phyloP scores from a whole-genome alignment of 108 stramenopile genomes.

The Cyclotella kingstonii region DNA sequence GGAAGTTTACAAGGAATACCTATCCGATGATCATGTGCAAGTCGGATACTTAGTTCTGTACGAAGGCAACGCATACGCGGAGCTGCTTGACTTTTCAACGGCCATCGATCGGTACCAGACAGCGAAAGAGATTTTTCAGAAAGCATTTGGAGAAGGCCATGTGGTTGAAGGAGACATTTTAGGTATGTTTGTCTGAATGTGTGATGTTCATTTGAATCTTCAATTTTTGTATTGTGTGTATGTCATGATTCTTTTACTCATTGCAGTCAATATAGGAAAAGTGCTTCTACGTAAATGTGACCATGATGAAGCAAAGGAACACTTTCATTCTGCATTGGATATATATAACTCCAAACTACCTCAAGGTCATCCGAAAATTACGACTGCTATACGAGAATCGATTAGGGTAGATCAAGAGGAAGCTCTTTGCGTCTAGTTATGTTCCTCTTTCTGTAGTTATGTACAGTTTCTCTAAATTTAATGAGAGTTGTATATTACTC shows the following conservation, averaged over 20 bases:
- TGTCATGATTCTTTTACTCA: slow-evolving; percentile 26
- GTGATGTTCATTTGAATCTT: slow-evolving; percentile 48
- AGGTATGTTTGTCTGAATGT: slow-evolving; percentile 34
- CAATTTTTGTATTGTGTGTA: slow-evolving; percentile 23
- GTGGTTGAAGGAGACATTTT: slow-evolving; percentile 15
- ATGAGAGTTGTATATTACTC: not conserved
- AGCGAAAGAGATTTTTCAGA: slow-evolving; percentile 51
- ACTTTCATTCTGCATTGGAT: slow-evolving; percentile 53
- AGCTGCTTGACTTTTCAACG: slow-evolving; percentile 33
- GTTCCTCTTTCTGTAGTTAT: not conserved
- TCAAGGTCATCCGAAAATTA: slow-evolving; percentile 50
- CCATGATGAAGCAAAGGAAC: slow-evolving; percentile 51
- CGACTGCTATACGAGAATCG: slow-evolving; percentile 9
- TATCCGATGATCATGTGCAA: slow-evolving; percentile 28
- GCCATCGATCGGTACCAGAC: slow-evolving; percentile 50
- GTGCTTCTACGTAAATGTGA: slow-evolving; percentile 66
- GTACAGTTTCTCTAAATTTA: not conserved
- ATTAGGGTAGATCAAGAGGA: slow-evolving; percentile 39
- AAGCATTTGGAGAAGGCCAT: slow-evolving; percentile 49
- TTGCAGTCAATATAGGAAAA: slow-evolving; percentile 50
- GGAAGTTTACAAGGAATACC: slow-evolving; percentile 34
- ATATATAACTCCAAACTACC: slow-evolving; percentile 56
- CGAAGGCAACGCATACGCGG: slow-evolving; percentile 43
- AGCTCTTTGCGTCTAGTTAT: slow-evolving; percentile 34
- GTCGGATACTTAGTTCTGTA: slow-evolving; percentile 20